phyloP scores from a whole-genome alignment of 1,284 basidiomycete genomes.

The Rhodotorula sp. region DNA sequence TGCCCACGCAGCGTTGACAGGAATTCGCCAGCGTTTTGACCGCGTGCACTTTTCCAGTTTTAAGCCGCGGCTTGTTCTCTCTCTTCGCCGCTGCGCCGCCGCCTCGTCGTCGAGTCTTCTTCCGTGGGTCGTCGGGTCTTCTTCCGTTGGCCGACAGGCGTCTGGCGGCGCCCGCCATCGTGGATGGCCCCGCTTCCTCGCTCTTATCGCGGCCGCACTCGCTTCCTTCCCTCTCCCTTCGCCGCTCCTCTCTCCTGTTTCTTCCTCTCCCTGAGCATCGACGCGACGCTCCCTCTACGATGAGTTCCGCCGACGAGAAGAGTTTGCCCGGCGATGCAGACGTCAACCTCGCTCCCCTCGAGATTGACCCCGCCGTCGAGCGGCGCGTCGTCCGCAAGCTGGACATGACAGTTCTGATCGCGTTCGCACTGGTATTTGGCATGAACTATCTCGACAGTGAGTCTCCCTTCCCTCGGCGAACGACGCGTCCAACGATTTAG shows the following conservation, averaged over 20 bases:
- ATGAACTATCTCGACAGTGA: constrained; percentile 12
- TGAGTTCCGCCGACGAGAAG: constrained; percentile 5
- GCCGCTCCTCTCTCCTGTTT: background rate
- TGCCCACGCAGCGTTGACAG: no score
- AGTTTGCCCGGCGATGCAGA: constrained; percentile 1
- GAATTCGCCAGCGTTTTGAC: no score
- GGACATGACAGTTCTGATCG: constrained; percentile 26
- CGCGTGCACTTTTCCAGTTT: no score
- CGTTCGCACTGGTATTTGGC: constrained; percentile 10
- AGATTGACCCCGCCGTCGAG: constrained; percentile 28
- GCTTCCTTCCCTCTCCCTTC: background rate
- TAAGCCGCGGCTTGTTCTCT: no score
- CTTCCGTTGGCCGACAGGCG: background rate
- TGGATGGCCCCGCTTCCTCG: background rate
- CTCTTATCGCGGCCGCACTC: background rate
- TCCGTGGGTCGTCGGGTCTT: background rate
- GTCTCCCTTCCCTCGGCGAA: background rate
- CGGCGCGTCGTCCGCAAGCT: constrained; percentile 38
- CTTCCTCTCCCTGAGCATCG: background rate
- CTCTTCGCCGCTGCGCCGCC: background rate
- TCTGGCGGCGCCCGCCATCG: background rate
- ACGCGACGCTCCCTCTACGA: background rate
- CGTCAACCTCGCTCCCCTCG: background rate
- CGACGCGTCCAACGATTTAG: background rate
- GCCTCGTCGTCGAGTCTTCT: background rate